Percentiles rank a stretch among this genome's conserved stretches.
These are phyloP conservation scores for Botrytis cinerea DNA, from an alignment of 2,329 filamentous ascomycete species.

Conservation along the genomic window DNA sequence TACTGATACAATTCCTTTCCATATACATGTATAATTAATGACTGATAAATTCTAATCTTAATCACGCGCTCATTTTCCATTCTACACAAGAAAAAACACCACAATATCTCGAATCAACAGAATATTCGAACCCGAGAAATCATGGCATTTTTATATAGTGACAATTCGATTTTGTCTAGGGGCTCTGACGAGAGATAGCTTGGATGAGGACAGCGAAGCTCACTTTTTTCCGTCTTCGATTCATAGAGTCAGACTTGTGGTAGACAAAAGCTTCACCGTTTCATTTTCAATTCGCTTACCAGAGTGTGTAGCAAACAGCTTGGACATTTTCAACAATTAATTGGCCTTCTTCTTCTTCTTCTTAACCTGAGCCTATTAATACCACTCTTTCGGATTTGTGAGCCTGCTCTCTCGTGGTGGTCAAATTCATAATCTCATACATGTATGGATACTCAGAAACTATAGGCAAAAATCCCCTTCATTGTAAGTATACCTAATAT, in stretches of 20 bases:
- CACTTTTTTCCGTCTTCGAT: background rate
- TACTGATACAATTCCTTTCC: background rate
- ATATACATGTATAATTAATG: background rate
- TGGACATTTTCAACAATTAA: background rate
- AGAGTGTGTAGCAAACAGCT: background rate
- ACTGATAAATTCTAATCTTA: background rate
- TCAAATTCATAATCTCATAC: background rate
- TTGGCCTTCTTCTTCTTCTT: background rate
- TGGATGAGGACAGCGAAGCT: background rate
- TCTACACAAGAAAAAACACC: background rate
- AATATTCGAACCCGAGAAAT: background rate
- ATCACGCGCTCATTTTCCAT: background rate
- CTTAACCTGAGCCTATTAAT: background rate
- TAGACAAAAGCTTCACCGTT: background rate
- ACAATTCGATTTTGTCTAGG: background rate
- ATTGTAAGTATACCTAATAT: background rate
- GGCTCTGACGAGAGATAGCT: background rate
- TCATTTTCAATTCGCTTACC: background rate
- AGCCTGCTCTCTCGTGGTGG: background rate
- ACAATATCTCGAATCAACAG: background rate
- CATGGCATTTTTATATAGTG: too few relatives aligned
- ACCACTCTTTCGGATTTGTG: background rate
- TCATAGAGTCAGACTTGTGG: background rate
- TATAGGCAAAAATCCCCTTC: background rate
- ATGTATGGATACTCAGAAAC: background rate